Conservation (phyloP, 2,329 filamentous ascomycete genomes). For the Talaromyces sp. region DNA sequence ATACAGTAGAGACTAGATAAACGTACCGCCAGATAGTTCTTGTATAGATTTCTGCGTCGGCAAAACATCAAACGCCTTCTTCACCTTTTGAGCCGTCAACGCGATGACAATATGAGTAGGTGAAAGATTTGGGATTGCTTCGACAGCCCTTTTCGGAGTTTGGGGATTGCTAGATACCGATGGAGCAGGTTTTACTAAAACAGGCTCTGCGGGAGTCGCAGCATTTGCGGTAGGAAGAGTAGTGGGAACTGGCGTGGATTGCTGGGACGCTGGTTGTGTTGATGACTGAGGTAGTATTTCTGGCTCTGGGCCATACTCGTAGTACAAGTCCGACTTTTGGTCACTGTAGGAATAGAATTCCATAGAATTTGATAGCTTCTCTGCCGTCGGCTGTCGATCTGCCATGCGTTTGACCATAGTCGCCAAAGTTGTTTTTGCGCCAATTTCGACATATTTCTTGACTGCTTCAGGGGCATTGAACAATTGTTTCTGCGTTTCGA, state of each 20-base stretch:
- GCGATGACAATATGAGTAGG: conserved; percentile 1
- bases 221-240: not conserved
- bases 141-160: not conserved
- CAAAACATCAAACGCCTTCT: not conserved
- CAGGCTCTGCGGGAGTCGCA: not conserved
- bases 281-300: not conserved
- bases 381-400: not conserved
- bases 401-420: conserved; percentile 7
- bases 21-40: conserved; percentile 4
- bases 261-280: not conserved
- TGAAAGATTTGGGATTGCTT: not conserved
- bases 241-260: not conserved
- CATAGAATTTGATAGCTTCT: conserved; percentile 72
- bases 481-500: conserved; percentile 97
- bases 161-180: no score
- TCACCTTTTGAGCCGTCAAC: conserved; percentile 1
- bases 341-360: conserved; percentile 78
- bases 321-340: conserved; percentile 90
- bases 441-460: conserved; percentile 95
- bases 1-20: not conserved
- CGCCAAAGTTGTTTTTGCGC: conserved; percentile 48
- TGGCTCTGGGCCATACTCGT: conserved; percentile 60
- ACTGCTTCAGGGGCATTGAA: conserved; percentile 88
- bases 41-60: conserved; percentile 2
- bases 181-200: not conserved